These are phyloP conservation scores for Raffaelea ambrosiae DNA, from an alignment of 2,329 filamentous ascomycete species.

Conservation along the genomic window DNA sequence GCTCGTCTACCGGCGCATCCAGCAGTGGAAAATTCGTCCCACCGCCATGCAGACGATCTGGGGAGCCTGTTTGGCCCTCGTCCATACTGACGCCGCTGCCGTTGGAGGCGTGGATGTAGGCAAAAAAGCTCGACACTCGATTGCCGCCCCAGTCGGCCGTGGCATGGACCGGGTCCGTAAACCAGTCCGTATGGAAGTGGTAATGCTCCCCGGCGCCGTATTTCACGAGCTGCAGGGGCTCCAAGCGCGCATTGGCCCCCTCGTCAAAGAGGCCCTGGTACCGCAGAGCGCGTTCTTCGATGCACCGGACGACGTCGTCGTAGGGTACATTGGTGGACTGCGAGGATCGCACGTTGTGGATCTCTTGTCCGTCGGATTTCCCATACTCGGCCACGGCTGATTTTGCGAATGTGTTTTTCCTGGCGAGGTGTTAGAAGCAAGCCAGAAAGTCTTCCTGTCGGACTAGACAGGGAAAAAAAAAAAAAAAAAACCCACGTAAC, in stretches of 20 bases:
- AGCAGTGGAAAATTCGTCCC: constrained; percentile 41
- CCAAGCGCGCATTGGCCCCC: constrained; percentile 27
- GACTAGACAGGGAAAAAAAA: neutral
- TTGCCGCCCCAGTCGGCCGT: constrained; percentile 32
- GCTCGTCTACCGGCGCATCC: constrained; percentile 24
- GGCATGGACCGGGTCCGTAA: constrained; percentile 28
- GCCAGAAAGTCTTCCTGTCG: neutral
- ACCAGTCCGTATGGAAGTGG: constrained; percentile 45
- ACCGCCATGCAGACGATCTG: constrained; percentile 19
- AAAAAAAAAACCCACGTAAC: constrained; percentile 27
- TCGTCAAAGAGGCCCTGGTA: constrained; percentile 33
- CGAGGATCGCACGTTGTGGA: constrained; percentile 32
- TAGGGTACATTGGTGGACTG: constrained; percentile 35
- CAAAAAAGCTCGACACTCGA: constrained; percentile 37
- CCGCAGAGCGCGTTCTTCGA: constrained; percentile 35
- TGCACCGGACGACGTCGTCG: constrained; percentile 34
- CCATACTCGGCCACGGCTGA: constrained; percentile 26
- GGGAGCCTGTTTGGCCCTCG: no score
- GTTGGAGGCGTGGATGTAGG: constrained; percentile 31
- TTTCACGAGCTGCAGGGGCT: constrained; percentile 39
- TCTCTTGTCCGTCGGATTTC: constrained; percentile 20
- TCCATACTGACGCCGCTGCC: constrained; percentile 18
- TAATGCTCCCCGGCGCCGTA: constrained; percentile 36
- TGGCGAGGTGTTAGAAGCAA: constrained; percentile 15
- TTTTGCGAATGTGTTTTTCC: constrained; percentile 32